Conservation (phyloP, 768 basidiomycete species). For the Lactarius sp. region DNA sequence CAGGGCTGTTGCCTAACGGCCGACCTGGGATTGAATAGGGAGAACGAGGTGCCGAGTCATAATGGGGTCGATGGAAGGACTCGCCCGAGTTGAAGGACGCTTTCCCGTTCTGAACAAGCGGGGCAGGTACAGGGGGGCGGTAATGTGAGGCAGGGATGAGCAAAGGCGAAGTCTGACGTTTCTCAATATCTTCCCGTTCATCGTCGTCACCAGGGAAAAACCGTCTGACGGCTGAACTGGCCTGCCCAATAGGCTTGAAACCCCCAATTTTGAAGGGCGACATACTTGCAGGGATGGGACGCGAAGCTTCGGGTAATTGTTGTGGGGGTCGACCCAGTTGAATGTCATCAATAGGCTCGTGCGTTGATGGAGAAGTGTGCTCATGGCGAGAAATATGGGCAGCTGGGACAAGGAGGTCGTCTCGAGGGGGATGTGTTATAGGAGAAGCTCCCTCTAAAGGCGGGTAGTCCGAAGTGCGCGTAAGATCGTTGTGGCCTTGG, state of each 20-base stretch:
- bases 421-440: conserved; percentile 5
- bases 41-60: conserved; percentile 18
- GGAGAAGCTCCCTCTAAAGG: conserved; percentile 2
- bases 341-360: conserved; percentile 5
- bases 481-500: conserved; percentile 3
- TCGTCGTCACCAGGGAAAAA: conserved; percentile 86
- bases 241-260: conserved; percentile 63
- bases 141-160: conserved; percentile 20
- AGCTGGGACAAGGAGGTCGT: conserved; percentile 10
- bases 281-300: conserved; percentile 4
- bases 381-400: conserved; percentile 14
- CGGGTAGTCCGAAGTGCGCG: background rate
- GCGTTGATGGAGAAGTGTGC: conserved; percentile 1
- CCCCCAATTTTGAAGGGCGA: conserved; percentile 41
- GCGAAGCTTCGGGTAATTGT: conserved; percentile 7
- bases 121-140: conserved; percentile 18
- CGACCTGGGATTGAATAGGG: conserved; percentile 11
- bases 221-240: conserved; percentile 54
- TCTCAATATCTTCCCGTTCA: conserved; percentile 34
- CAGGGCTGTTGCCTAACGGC: conserved; percentile 17
- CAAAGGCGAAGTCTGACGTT: conserved; percentile 15
- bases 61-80: conserved; percentile 18
- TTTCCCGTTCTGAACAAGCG: conserved; percentile 21
- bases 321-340: conserved; percentile 13
- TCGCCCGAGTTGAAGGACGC: conserved; percentile 8